These are phyloP conservation scores for Blastocystis sp. DNA, from an alignment of 352 stramenopile species.

Conservation along the genomic window DNA sequence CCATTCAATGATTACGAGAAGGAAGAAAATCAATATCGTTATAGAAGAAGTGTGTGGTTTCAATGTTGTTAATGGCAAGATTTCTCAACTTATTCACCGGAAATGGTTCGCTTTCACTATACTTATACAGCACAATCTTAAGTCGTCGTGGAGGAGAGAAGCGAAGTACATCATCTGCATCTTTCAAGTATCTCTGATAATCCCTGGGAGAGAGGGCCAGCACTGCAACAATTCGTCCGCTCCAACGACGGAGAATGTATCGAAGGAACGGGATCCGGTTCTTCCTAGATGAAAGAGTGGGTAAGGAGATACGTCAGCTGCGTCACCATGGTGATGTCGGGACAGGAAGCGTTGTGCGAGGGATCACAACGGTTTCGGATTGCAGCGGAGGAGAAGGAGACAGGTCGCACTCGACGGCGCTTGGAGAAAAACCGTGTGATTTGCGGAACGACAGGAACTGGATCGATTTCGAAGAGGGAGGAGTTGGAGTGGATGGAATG, in stretches of 20 bases:
- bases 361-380: neutral
- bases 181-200: neutral
- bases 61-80: constrained; percentile 3
- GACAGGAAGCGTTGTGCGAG: neutral
- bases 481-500: too few relatives aligned
- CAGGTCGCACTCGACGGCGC: too few relatives aligned
- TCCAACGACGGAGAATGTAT: neutral
- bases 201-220: neutral
- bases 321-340: constrained; percentile 14
- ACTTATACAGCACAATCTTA: neutral
- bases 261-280: neutral
- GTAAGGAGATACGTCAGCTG: neutral
- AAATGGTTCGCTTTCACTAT: neutral
- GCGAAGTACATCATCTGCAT: neutral
- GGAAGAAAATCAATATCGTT: constrained; percentile 34
- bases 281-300: neutral
- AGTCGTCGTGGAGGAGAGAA: neutral
- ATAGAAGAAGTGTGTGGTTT: constrained; percentile 8
- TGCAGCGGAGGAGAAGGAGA: neutral
- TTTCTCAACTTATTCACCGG: constrained; percentile 13
- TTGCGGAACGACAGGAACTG: too few relatives aligned
- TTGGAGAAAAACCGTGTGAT: too few relatives aligned
- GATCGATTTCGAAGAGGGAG: too few relatives aligned
- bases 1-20: neutral
- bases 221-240: neutral